Percentiles rank a stretch among this genome's conserved stretches.
These are phyloP conservation scores for Leccinellum luteum DNA, from an alignment of 768 basidiomycete species.

Conservation along the genomic window DNA sequence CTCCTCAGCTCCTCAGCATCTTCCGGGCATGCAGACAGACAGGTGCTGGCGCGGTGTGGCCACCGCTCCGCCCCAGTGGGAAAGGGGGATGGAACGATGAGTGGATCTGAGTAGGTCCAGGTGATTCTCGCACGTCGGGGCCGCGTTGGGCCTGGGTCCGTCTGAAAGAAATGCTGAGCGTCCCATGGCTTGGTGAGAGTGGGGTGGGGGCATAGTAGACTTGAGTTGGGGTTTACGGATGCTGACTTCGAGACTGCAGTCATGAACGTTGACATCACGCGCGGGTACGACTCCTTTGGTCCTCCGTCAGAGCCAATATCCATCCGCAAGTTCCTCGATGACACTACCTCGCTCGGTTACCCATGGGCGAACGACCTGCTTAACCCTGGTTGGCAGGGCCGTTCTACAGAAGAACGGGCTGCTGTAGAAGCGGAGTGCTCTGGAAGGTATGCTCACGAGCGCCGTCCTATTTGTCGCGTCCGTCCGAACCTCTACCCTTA, in stretches of 20 bases:
- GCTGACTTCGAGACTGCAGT: background rate
- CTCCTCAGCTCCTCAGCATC: too few species aligned
- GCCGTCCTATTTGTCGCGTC: background rate
- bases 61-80: too few species aligned
- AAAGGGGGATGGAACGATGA: too few species aligned
- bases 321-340: slow-evolving; percentile 43
- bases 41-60: too few species aligned
- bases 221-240: too few species aligned
- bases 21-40: too few species aligned
- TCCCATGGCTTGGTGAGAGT: too few species aligned
- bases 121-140: too few species aligned
- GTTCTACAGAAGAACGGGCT: slow-evolving; percentile 26
- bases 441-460: slow-evolving; percentile 30
- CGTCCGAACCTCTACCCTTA: background rate
- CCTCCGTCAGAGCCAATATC: slow-evolving; percentile 58
- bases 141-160: too few species aligned
- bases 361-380: slow-evolving; percentile 9
- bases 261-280: slow-evolving; percentile 27
- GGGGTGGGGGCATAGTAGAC: too few species aligned
- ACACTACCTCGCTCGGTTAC: slow-evolving; percentile 21
- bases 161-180: too few species aligned
- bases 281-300: slow-evolving; percentile 54
- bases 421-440: slow-evolving; percentile 41
- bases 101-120: too few species aligned
- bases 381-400: slow-evolving; percentile 21